phyloP scores from a whole-genome alignment of 1,139 yeast genomes.

The Debaryomyces fabryi region DNA sequence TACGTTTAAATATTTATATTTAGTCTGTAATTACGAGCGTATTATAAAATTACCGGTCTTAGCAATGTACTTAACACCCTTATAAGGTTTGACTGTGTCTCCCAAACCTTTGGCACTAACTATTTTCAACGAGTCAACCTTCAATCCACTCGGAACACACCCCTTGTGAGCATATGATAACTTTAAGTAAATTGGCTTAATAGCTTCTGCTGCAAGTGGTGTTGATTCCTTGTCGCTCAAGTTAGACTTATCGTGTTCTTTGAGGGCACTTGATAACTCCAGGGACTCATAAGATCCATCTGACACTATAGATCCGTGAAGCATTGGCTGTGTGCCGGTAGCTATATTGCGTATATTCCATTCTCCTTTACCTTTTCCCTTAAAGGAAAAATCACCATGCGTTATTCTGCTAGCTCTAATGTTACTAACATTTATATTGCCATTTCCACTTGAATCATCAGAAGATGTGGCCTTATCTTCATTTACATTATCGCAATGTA shows the following conservation, averaged over 20 bases:
- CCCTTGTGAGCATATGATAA: constrained; percentile 68
- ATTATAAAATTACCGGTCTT: constrained; percentile 62
- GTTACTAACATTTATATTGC: constrained; percentile 15
- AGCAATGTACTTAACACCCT: constrained; percentile 87
- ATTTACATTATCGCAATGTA: constrained; percentile 35
- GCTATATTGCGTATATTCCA: constrained; percentile 70
- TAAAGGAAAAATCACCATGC: constrained; percentile 69
- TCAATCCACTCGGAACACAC: constrained; percentile 72
- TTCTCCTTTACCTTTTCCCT: constrained; percentile 57
- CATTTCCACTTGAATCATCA: constrained; percentile 11
- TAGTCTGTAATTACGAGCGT: constrained; percentile 25
- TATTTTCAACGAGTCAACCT: constrained; percentile 68
- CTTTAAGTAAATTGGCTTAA: constrained; percentile 55
- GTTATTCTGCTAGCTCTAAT: constrained; percentile 63
- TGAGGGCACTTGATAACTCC: constrained; percentile 8
- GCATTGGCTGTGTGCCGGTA: constrained; percentile 68
- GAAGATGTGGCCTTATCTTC: constrained; percentile 11
- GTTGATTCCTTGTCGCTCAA: constrained; percentile 12
- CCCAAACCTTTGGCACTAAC: constrained; percentile 59
- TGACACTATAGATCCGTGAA: constrained; percentile 55
- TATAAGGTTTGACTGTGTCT: constrained; percentile 74
- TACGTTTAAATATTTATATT: background rate
- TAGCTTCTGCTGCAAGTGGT: constrained; percentile 13
- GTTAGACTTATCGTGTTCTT: constrained; percentile 5
- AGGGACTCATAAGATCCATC: constrained; percentile 15